Base-by-base conservation (phyloP, 2,329 filamentous ascomycete genomes). In the Pseudocercospora pini-densiflorae region DNA sequence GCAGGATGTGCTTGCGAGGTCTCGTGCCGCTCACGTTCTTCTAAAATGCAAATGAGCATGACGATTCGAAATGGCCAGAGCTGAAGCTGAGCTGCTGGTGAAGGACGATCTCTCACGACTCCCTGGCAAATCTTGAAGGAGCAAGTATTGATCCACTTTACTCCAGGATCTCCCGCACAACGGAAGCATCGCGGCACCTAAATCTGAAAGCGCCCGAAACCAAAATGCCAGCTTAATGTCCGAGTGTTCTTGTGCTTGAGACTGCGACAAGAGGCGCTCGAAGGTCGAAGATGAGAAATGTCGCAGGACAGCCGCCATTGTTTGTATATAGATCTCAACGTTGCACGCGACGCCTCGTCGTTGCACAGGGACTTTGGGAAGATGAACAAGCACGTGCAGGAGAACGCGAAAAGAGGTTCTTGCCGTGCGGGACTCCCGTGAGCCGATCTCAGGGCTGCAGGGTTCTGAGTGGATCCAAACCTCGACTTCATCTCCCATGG, bases 191-290 rank as follows among this genome's bases (percentile, higher is more conserved):
- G 16, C 27, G 51, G 27, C 19, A 51, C 19, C 47, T 55, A 33
- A 31, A 55, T 9, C 7, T n/a, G 3, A 55, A 33, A 29, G 51
- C 51, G 24, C 51, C 23, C 51, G 51, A 54, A 31, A 31, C 6
- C 51, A 7, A 19, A 54, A 54, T 24, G 23, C 23, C 51, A 5
- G 23, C 51, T 12, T 58, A 40, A 58, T 43, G 55, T 40, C 54
- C 54, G 54, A n/a, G 54, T 21, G 29, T 23, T 58, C 31, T 40
- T 19, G 55, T 43, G 31, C n/a, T 36, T 36, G 16, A 19, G 19
- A 19, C 9, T 58, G 55, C 55, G 55, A 58, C 55, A 40, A 58
- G 55, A 58, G 55, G 55, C 55, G 55, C 12, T n/a, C 16, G 19
- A 31, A 5, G 14, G 55, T 9, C 55, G 29, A 43, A 12, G 55